A percentile compares a stretch with the other conserved stretches of the same genome.
Evolutionary conservation across 352 stramenopile genomes (phyloP).

Genomic region (Poterioochromonas sp.): DNA sequence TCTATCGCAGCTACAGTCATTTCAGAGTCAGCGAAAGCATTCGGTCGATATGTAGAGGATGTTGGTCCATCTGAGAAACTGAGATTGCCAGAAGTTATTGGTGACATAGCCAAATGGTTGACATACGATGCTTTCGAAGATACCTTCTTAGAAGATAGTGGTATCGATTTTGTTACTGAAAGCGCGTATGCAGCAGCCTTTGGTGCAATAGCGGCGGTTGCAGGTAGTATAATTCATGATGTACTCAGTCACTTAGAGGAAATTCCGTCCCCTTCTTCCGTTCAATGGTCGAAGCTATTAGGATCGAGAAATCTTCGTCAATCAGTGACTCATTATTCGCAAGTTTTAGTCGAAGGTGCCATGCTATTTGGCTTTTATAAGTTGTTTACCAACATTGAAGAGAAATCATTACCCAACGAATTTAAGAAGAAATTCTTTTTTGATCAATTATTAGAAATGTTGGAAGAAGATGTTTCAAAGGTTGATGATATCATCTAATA

Average conservation of each 20-base stretch:
- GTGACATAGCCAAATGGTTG: conserved; percentile 3
- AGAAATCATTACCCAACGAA: neutral
- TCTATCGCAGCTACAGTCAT: neutral
- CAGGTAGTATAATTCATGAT: neutral
- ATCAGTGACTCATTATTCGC: neutral
- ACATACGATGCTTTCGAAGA: neutral
- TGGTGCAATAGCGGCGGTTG: neutral
- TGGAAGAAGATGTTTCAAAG: neutral
- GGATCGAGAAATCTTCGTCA: neutral
- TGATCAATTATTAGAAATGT: neutral
- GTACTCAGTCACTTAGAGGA: neutral
- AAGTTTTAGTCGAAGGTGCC: neutral
- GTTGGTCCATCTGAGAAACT: neutral
- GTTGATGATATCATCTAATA: too few species aligned
- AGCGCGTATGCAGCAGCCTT: neutral
- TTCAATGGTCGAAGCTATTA: neutral
- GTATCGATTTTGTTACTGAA: neutral
- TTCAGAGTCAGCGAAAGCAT: neutral
- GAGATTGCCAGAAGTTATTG: neutral
- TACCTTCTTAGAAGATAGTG: neutral
- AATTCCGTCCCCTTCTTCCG: neutral
- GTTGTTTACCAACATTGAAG: neutral
- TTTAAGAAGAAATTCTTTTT: neutral
- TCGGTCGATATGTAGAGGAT: neutral
- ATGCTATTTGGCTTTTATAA: neutral